Percentiles rank a stretch among this genome's conserved stretches.
Conservation (phyloP, 1,139 yeast genomes). For the Candida sp. region DNA sequence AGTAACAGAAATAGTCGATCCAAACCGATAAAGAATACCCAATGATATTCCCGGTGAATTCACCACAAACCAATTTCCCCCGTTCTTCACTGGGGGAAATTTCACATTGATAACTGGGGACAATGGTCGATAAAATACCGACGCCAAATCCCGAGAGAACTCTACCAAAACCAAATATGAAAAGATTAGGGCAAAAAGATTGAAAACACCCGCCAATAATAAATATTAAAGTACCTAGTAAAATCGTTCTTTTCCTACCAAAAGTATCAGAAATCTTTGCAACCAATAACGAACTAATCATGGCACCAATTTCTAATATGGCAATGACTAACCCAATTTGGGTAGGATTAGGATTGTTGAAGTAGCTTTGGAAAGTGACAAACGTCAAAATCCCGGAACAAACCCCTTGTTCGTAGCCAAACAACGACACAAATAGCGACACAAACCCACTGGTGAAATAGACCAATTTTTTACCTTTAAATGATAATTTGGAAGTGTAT, state of each 20-base stretch:
- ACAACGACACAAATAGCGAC: constrained; percentile 76
- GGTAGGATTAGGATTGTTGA: constrained; percentile 42
- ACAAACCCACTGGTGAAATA: constrained; percentile 84
- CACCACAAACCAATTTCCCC: constrained; percentile 53
- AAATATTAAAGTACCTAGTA: constrained; percentile 46
- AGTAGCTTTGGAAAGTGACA: constrained; percentile 41
- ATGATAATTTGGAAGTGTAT: constrained; percentile 29
- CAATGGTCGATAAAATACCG: constrained; percentile 50
- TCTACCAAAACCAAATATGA: constrained; percentile 45
- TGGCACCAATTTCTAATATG: constrained; percentile 51
- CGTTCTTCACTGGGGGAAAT: constrained; percentile 54
- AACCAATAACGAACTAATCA: constrained; percentile 44
- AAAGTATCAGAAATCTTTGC: constrained; percentile 43
- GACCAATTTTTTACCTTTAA: constrained; percentile 44
- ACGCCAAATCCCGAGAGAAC: constrained; percentile 53
- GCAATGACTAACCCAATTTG: constrained; percentile 50
- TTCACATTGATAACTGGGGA: constrained; percentile 55
- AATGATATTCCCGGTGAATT: constrained; percentile 50
- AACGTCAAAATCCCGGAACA: constrained; percentile 71
- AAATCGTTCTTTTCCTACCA: constrained; percentile 48
- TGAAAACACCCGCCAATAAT: constrained; percentile 52
- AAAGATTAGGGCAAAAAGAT: constrained; percentile 40
- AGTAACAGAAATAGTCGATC: constrained; percentile 53
- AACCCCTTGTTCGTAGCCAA: constrained; percentile 92
- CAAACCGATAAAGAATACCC: constrained; percentile 55